A percentile compares a stretch with the other conserved stretches of the same genome.
Conservation (phyloP, 2,329 filamentous ascomycete species). For the Periconia sp. region DNA sequence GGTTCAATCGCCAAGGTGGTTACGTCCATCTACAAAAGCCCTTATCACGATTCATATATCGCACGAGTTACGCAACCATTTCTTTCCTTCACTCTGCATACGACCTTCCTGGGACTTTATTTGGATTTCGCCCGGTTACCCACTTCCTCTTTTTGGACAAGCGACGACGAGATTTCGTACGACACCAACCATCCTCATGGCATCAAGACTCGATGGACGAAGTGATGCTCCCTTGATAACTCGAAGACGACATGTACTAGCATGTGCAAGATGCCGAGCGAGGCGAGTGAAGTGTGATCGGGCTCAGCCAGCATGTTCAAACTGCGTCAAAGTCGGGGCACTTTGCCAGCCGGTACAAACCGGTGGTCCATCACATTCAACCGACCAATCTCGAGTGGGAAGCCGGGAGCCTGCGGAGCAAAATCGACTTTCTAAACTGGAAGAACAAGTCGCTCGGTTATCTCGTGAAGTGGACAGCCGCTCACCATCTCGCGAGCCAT, state of each 20-base stretch:
- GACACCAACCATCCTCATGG: constrained; percentile 1
- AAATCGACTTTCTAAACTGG: constrained; percentile 15
- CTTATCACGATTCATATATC: constrained; percentile 2
- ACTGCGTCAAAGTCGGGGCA: constrained; percentile 21
- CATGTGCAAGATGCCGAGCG: constrained; percentile 24
- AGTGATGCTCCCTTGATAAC: constrained; percentile 21
- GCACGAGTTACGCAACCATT: constrained; percentile 6
- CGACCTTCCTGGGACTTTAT: neutral
- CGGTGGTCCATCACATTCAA: constrained; percentile 3
- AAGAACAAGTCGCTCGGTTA: constrained; percentile 18
- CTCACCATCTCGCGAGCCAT: constrained; percentile 21
- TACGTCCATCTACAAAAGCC: constrained; percentile 10
- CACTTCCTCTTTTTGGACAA: neutral
- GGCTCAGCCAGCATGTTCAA: constrained; percentile 23
- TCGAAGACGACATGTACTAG: constrained; percentile 20
- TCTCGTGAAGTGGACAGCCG: constrained; percentile 19
- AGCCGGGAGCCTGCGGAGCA: constrained; percentile 15
- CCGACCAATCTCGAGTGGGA: constrained; percentile 6
- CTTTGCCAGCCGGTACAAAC: constrained; percentile 20
- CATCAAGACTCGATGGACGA: constrained; percentile 16
- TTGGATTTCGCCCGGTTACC: neutral
- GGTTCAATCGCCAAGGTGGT: constrained; percentile 1
- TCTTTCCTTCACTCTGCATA: constrained; percentile 1
- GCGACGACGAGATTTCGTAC: neutral
- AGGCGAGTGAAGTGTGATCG: constrained; percentile 25